Base-by-base conservation (phyloP, 192 early-diverging fungal genomes). In the Coemansia javaensis region DNA sequence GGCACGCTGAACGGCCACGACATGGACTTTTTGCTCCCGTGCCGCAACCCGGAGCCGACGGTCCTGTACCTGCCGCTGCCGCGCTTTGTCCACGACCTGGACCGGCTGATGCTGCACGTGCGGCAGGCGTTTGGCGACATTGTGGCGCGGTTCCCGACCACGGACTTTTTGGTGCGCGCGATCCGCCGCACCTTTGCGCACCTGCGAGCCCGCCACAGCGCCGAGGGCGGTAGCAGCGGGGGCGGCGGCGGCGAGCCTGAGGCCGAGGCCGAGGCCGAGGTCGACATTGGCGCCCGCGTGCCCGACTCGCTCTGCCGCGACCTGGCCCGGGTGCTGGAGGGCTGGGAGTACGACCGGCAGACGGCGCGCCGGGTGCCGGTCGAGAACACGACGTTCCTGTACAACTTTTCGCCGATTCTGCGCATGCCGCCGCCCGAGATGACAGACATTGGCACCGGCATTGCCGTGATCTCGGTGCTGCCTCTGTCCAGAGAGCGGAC, bases 51-150 rank as follows among this genome's bases (percentile, higher is more conserved):
- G 0, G 70, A 74, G 55, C 70, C 70, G 7, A 54, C 59, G 5
- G 47, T 74, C 18, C 22, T 74, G 18, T 74, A 74, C 38, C 47
- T 74, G 63, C 70, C 70, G 21, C 34, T 74, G 34, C 70, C 70
- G 21, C 58, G 54, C 15, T 65, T 74, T 55, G 70, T 74, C 24
- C 70, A 74, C 40, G 40, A 66, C 24, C 42, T 74, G 18, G 55
- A 53, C 32, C 51, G 59, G 14, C 36, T 74, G 40, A 16, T 74
- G 37, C 44, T 44, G n/a, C 58, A 74, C 32, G 47, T 74, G 43
- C 50, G 50, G 17, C 70, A 74, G 47, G 64, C 59, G 9, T 44
- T 74, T 20, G 56, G 70, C n/a, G 58, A 58, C 2, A 56, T 63
- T 12, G 48, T 74, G 11, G 47, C 50, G 31, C 63, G 51, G 10